A percentile compares a stretch with the other conserved stretches of the same genome.
Evolutionary conservation across 768 basidiomycete species (phyloP).

Genomic region (Kwoniella sp.): DNA sequence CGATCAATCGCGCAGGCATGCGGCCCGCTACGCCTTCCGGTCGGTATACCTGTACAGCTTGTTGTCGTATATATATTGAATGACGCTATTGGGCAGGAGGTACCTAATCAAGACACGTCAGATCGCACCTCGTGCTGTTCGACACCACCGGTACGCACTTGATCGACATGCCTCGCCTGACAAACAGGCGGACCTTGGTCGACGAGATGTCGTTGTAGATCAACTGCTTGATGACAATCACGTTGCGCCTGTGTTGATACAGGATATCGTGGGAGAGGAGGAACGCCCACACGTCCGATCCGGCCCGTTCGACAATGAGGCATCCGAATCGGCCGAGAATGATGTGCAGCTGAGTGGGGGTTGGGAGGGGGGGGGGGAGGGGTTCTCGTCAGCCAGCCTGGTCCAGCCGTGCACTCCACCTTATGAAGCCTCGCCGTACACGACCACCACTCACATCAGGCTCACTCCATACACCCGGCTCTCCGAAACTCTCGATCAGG

Average conservation of each 20-base stretch:
- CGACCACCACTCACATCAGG: constrained; percentile 66
- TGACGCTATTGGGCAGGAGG: constrained; percentile 81
- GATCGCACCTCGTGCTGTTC: background rate
- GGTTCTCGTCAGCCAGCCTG: too few relatives aligned
- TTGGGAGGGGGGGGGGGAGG: too few relatives aligned
- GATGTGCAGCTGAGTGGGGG: constrained; percentile 69
- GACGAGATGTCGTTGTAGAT: constrained; percentile 97
- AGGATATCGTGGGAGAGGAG: constrained; percentile 55
- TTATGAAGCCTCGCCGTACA: too few relatives aligned
- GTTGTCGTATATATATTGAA: constrained; percentile 88
- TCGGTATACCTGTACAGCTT: constrained; percentile 53
- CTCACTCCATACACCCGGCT: constrained; percentile 96
- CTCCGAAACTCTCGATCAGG: constrained; percentile 94
- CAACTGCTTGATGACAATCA: constrained; percentile 84
- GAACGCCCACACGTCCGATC: constrained; percentile 68
- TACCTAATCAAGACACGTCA: constrained; percentile 58
- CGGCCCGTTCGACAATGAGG: constrained; percentile 90
- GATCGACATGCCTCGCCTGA: constrained; percentile 54
- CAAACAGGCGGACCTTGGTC: constrained; percentile 68
- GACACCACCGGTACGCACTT: constrained; percentile 39
- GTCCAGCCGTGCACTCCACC: too few relatives aligned
- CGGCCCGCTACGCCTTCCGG: constrained; percentile 18
- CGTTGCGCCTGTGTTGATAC: constrained; percentile 63
- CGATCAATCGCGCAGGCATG: too few relatives aligned
- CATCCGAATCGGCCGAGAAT: constrained; percentile 92